A percentile compares a stretch with the other conserved stretches of the same genome.
These are phyloP conservation scores for Chenopodium album DNA, from an alignment of 148 eudicot genomes.

Conservation along the genomic window DNA sequence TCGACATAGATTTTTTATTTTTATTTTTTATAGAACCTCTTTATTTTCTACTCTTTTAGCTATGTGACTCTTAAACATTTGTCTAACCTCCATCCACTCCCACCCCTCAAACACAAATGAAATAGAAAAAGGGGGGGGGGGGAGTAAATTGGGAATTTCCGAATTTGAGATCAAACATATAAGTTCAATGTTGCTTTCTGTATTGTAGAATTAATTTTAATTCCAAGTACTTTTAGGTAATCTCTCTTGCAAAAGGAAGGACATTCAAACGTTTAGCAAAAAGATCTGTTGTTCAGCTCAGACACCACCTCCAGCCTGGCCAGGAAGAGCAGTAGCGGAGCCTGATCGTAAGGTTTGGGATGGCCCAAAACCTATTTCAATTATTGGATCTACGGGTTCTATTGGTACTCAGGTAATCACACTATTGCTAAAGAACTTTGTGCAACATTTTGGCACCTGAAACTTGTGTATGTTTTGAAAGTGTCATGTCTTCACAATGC, in stretches of 20 bases:
- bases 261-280: conserved; percentile 40
- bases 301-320: conserved; percentile 98
- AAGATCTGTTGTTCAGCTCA: conserved; percentile 75
- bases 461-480: neutral
- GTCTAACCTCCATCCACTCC: too few species aligned
- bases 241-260: conserved; percentile 57
- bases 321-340: conserved; percentile 79
- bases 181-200: neutral
- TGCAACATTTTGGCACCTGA: neutral
- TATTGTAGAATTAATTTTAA: neutral
- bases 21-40: neutral
- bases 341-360: conserved; percentile 71
- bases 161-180: too few species aligned
- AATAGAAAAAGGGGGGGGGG: too few species aligned
- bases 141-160: too few species aligned
- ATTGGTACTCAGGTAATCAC: conserved; percentile 90
- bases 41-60: neutral
- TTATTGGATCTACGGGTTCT: conserved; percentile 96
- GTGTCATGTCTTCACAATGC: neutral
- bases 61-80: neutral
- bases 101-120: too few species aligned
- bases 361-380: conserved; percentile 90
- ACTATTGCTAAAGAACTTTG: neutral
- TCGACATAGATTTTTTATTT: neutral
- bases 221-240: conserved; percentile 43